Percentiles rank a stretch among this genome's conserved stretches.
These are phyloP conservation scores for Dioszegia crocea DNA, from an alignment of 768 basidiomycete genomes.

Conservation along the genomic window DNA sequence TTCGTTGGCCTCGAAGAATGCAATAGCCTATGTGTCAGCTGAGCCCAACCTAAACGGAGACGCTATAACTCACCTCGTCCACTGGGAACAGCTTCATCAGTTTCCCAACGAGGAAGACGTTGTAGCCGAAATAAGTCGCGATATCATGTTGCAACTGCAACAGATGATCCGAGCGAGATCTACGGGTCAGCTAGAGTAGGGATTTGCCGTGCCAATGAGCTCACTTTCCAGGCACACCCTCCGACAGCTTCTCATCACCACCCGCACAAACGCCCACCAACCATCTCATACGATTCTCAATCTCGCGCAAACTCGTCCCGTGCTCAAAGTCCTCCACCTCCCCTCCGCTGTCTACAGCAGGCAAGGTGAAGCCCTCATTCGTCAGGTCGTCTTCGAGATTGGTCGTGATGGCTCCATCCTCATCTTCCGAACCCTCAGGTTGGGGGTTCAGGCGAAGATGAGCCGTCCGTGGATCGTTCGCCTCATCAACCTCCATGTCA, in stretches of 20 bases:
- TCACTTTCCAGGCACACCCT: slow-evolving; percentile 49
- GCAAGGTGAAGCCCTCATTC: slow-evolving; percentile 44
- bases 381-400: slow-evolving; percentile 46
- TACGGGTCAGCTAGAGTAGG: slow-evolving; percentile 45
- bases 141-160: slow-evolving; percentile 85
- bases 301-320: slow-evolving; percentile 45
- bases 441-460: slow-evolving; percentile 38
- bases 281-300: slow-evolving; percentile 50
- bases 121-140: slow-evolving; percentile 95
- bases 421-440: slow-evolving; percentile 32
- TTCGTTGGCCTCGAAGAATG: slow-evolving; percentile 98
- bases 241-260: slow-evolving; percentile 42
- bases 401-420: slow-evolving; percentile 41
- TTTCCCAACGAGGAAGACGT: slow-evolving; percentile 89
- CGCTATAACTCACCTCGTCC: slow-evolving; percentile 64
- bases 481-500: slow-evolving; percentile 37
- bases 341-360: slow-evolving; percentile 44
- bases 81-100: slow-evolving; percentile 89
- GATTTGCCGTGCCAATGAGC: slow-evolving; percentile 4
- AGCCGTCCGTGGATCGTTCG: slow-evolving; percentile 27
- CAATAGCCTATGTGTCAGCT: slow-evolving; percentile 67
- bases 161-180: slow-evolving; percentile 83
- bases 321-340: slow-evolving; percentile 46
- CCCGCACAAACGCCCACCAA: slow-evolving; percentile 45
- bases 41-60: no score